Conservation (phyloP, 208 protist species). For the Trypanosomatidae sp. region DNA sequence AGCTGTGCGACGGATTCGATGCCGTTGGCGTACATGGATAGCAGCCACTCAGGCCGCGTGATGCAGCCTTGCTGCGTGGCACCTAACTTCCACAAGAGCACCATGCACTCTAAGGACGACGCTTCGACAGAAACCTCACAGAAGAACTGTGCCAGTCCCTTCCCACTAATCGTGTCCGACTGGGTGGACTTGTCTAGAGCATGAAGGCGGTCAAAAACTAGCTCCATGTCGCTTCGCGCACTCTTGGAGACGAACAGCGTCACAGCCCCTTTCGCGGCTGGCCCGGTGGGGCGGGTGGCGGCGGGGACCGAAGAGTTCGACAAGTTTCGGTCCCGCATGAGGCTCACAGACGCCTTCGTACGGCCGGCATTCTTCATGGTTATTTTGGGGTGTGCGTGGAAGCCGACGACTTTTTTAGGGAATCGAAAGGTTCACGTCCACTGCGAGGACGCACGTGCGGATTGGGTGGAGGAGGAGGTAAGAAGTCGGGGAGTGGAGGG, state of each 20-base stretch:
- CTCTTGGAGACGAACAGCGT: slow-evolving; percentile 16
- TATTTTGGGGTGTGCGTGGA: not conserved
- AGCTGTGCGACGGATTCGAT: slow-evolving; percentile 57
- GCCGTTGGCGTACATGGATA: slow-evolving; percentile 53
- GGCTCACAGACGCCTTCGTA: not conserved
- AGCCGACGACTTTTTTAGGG: not conserved
- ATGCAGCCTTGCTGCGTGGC: slow-evolving; percentile 50
- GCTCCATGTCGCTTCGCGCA: slow-evolving; percentile 59
- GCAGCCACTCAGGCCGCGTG: slow-evolving; percentile 69
- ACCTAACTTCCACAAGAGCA: slow-evolving; percentile 79
- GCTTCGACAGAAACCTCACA: slow-evolving; percentile 43
- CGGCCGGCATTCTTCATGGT: slow-evolving; percentile 5
- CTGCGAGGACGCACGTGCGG: not conserved
- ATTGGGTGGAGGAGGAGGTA: not conserved
- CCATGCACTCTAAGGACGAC: slow-evolving; percentile 58
- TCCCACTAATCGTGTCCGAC: slow-evolving; percentile 44
- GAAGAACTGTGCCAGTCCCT: slow-evolving; percentile 62
- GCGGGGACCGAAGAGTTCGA: not conserved
- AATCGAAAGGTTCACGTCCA: not conserved
- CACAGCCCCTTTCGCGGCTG: slow-evolving; percentile 2
- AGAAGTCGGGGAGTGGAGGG: too few species aligned
- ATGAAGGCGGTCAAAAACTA: slow-evolving; percentile 51
- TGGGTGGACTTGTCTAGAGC: slow-evolving; percentile 41
- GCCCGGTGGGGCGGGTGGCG: not conserved
- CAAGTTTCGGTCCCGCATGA: slow-evolving; percentile 10